phyloP scores from a whole-genome alignment of 257 asterid genomes.

The Marsdenia floribunda region DNA sequence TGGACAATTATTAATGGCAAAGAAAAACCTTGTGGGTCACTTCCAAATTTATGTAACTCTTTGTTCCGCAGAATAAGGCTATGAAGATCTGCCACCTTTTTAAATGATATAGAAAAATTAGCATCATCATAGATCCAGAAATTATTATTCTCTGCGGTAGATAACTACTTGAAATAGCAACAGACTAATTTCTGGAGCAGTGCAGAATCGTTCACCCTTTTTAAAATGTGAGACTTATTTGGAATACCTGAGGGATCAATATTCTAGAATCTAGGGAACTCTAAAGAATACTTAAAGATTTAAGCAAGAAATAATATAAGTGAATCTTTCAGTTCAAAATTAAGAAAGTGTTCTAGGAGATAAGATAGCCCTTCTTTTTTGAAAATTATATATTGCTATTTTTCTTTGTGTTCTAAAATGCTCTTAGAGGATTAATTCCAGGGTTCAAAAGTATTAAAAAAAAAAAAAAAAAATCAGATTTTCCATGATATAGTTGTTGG shows the following conservation, averaged over 20 bases:
- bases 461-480: background rate
- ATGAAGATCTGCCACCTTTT: constrained; percentile 21
- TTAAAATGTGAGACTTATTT: background rate
- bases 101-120: background rate
- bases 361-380: background rate
- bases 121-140: background rate
- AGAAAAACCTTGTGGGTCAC: constrained; percentile 15
- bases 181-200: background rate
- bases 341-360: background rate
- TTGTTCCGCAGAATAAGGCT: constrained; percentile 18
- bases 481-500: background rate
- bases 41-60: constrained; percentile 5
- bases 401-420: background rate
- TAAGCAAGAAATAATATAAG: background rate
- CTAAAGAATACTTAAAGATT: background rate
- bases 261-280: background rate
- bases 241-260: background rate
- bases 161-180: background rate
- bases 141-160: background rate
- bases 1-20: constrained; percentile 23
- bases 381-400: too few species aligned
- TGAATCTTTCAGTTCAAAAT: background rate
- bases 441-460: background rate
- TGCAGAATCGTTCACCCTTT: background rate
- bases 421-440: background rate